Evolutionary conservation across 1,284 basidiomycete species (phyloP), one percentile per base, ranked within the genome.

Genomic region (Entoloma clypeatum): DNA sequence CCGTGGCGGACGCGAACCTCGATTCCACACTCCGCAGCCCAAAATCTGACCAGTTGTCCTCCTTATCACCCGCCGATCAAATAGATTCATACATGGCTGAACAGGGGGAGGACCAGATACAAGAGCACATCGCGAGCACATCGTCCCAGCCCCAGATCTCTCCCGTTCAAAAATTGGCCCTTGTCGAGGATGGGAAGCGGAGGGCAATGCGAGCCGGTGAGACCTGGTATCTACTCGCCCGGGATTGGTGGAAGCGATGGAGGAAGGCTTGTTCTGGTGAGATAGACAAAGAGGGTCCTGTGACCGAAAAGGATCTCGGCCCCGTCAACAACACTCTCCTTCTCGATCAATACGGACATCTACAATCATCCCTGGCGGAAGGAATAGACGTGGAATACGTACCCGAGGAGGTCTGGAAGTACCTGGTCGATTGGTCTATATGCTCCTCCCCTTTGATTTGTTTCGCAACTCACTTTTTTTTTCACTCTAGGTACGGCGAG

Each of bases 351-450:
- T 67, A 71, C 36, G 76, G 74, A 19, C 69, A 74, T 43, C 68
- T 85, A 45, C 60, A 63, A 50, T 52, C 64, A 18, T 59, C 64
- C 18, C 59, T 83, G 17, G 54, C 69, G 23, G 88, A 93, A 56
- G 79, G 79, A 19, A 67, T 84, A 17, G 84, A 96, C 57, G 80
- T 86, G 43, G 83, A 90, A 56, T 86, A 81, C 54, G 69, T 97
- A 3, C 87, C 90, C 0, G 68, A 73, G 41, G 69, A 74, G 18
- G 81, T 81, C 5, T 96, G 90, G 92, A 58, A 72, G 16, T 68
- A 74, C 16, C 74, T 97, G 26, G 63, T 72, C 2, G 52, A 68
- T 33, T 90, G 87, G 89, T 88, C 39, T 52, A 78, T 67, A 36
- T 36, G 41, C 28, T 36, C 39, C 16, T 28, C 36, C 11, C 16